Evolutionary conservation across 345 rosid species (phyloP), one percentile per base, ranked within the genome.

Genomic region (Angophora floribunda): DNA sequence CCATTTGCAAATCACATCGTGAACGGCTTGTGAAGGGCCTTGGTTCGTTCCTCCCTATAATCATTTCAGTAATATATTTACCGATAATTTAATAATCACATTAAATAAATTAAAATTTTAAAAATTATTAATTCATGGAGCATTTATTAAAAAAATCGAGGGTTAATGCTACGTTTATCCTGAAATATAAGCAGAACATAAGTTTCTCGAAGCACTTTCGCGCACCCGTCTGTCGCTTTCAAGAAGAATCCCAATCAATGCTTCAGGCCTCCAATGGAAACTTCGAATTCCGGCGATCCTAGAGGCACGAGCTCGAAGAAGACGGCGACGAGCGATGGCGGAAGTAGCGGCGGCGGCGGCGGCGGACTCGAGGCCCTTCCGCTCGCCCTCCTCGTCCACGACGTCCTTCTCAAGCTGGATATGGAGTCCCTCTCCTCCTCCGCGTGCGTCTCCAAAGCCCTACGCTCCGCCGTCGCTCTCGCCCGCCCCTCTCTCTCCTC

Each of bases 361-460:
- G 19, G 86, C 13, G 55, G 87, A 19, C 80, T 91, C 67, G 92
- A 91, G 87, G 63, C 78, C 61, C 86, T 93, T 12, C 93, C 94
- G 10, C 84, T 52, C 88, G 87, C 89, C 49, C 88, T 93, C 30
- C 86, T 94, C 51, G 87, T 87, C 24, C 90, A 91, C 86, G 97
- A 94, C 79, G 92, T 95, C 52, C 91, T 96, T 1, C 61, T 75
- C 15, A 93, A 91, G 79, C 87, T 96, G 86, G 97, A 94, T 88
- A 88, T 95, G 50, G 93, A 93, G 88, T 87, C 91, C 7, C 93
- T 95, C 2, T 93, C 92, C 85, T 89, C 95, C 84, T 90, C 92
- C 57, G 91, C 96, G 5, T 95, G 97, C 87, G 94, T 93, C 63
- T 90, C 91, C 91, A 91, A 89, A 51, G 44, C 91, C 52, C 90